phyloP scores from a whole-genome alignment of 768 basidiomycete genomes.

The Lepiota brunneoincarnata region DNA sequence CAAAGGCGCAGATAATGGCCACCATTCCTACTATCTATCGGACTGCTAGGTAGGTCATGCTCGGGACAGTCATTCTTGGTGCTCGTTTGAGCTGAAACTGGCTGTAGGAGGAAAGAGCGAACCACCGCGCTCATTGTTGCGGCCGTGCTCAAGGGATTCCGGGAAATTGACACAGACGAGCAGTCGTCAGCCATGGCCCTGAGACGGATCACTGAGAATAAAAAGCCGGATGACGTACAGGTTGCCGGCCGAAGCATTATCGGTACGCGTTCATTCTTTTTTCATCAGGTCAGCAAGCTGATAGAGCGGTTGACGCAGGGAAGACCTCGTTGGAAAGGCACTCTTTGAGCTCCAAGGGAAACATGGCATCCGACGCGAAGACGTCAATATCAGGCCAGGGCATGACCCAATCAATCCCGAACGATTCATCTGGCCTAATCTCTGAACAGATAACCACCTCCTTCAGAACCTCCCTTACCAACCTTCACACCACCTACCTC shows the following conservation, averaged over 20 bases:
- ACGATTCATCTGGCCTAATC: constrained; percentile 53
- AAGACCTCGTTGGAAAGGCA: constrained; percentile 80
- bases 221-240: constrained; percentile 25
- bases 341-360: constrained; percentile 51
- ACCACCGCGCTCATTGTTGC: constrained; percentile 66
- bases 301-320: constrained; percentile 35
- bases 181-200: constrained; percentile 12
- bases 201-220: background rate
- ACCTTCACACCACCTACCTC: constrained; percentile 70
- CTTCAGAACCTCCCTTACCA: constrained; percentile 60
- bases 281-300: background rate
- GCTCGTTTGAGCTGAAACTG: too few species aligned
- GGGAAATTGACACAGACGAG: constrained; percentile 81
- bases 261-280: constrained; percentile 42
- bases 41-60: too few species aligned
- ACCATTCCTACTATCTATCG: too few species aligned
- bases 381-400: constrained; percentile 77
- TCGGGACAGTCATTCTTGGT: too few species aligned
- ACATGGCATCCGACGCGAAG: constrained; percentile 63
- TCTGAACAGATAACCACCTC: constrained; percentile 61
- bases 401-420: constrained; percentile 65
- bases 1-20: too few species aligned
- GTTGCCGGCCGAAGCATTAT: constrained; percentile 74
- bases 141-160: constrained; percentile 75
- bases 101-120: constrained; percentile 69